Percentiles rank a stretch among this genome's conserved stretches.
Evolutionary conservation across 1,284 basidiomycete genomes (phyloP).

Genomic region (Calocybe gambosa): DNA sequence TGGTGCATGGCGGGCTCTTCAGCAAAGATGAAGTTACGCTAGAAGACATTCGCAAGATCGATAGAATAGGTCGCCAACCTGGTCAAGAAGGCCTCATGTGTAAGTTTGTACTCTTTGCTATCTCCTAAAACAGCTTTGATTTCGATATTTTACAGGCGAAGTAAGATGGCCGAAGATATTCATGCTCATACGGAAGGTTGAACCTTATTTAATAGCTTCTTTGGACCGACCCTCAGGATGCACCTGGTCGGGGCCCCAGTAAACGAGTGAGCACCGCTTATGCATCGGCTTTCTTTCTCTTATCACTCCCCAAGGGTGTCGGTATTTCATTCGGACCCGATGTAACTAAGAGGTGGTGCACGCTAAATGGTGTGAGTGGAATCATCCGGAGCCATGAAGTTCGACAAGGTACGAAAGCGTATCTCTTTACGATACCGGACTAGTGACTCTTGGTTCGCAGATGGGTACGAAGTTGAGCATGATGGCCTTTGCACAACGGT

Average conservation of each 20-base stretch:
- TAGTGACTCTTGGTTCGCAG: conserved; percentile 30
- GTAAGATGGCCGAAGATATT: conserved; percentile 32
- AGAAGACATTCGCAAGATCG: conserved; percentile 86
- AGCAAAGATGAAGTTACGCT: conserved; percentile 91
- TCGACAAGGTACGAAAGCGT: conserved; percentile 62
- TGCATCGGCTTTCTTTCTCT: conserved; percentile 3
- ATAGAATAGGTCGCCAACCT: conserved; percentile 86
- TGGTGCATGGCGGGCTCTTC: conserved; percentile 96
- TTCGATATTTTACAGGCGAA: conserved; percentile 41
- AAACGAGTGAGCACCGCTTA: conserved; percentile 66
- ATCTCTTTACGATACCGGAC: conserved; percentile 1
- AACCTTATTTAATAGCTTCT: conserved; percentile 37
- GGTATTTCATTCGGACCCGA: conserved; percentile 96
- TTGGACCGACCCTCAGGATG: conserved; percentile 95
- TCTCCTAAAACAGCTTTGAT: conserved; percentile 1
- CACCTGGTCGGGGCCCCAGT: conserved; percentile 89
- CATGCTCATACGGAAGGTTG: not conserved
- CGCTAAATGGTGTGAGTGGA: conserved; percentile 80
- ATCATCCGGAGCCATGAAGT: conserved; percentile 98
- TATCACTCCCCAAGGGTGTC: conserved; percentile 54
- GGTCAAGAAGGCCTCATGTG: conserved; percentile 96
- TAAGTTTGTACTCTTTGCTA: conserved; percentile 30
- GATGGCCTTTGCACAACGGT: conserved; percentile 86
- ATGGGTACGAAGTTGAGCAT: conserved; percentile 87
- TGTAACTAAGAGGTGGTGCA: conserved; percentile 85